Evolutionary conservation across 2,329 filamentous ascomycete species (phyloP).

Genomic region (Aspergillus tamarii): DNA sequence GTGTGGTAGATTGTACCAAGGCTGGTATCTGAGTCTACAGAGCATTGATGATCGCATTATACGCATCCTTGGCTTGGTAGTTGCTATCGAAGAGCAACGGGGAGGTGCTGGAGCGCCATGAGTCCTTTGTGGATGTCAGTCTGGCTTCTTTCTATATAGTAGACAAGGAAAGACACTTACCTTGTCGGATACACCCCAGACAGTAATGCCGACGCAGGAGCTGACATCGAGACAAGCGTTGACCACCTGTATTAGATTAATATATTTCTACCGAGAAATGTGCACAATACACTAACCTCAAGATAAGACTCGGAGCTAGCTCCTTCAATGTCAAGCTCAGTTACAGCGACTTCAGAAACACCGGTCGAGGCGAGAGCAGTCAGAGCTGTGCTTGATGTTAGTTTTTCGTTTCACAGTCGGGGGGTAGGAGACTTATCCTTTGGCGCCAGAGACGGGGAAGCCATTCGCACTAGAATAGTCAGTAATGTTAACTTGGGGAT

Average conservation of each 20-base stretch:
- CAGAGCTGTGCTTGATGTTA: constrained; percentile 50
- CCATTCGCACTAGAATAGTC: constrained; percentile 34
- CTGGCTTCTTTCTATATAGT: not conserved
- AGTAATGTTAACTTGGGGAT: not conserved
- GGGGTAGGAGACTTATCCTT: constrained; percentile 16
- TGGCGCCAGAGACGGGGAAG: constrained; percentile 14
- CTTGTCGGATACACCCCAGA: constrained; percentile 57
- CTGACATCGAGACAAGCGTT: constrained; percentile 61
- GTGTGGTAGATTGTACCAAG: not conserved
- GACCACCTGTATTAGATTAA: constrained; percentile 35
- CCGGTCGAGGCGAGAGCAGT: constrained; percentile 56
- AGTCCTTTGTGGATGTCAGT: constrained; percentile 30
- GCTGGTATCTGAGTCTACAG: not conserved
- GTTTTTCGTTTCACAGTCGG: not conserved
- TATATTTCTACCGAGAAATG: constrained; percentile 28
- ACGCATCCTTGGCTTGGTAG: constrained; percentile 48
- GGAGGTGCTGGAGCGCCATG: constrained; percentile 42
- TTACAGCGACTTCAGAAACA: constrained; percentile 63
- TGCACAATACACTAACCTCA: constrained; percentile 39
- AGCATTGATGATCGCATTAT: constrained; percentile 29
- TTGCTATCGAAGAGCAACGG: constrained; percentile 49
- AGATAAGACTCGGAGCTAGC: constrained; percentile 61
- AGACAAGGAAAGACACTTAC: constrained; percentile 13
- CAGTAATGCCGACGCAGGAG: constrained; percentile 68
- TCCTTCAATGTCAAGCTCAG: constrained; percentile 68